Percentiles rank a stretch among this genome's conserved stretches.
These are phyloP conservation scores for Chrysoporthe puriensis DNA, from an alignment of 2,329 filamentous ascomycete species.

Conservation along the genomic window DNA sequence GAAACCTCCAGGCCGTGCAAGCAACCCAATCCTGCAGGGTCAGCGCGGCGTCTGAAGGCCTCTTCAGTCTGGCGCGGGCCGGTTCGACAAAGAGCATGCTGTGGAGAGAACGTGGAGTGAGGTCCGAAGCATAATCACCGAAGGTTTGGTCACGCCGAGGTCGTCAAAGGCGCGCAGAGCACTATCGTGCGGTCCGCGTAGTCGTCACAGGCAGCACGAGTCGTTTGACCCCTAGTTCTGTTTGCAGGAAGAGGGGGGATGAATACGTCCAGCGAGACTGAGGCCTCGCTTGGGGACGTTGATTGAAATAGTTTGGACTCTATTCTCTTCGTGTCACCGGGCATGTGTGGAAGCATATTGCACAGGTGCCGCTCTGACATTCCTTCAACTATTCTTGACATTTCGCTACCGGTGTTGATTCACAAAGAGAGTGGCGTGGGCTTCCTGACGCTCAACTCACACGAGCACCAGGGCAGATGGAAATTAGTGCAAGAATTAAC, in stretches of 20 bases:
- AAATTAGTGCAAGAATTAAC: constrained; percentile 5
- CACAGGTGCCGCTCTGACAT: constrained; percentile 5
- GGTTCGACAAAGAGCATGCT: background rate
- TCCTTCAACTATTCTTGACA: constrained; percentile 8
- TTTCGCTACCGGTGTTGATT: background rate
- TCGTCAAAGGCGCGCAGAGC: background rate
- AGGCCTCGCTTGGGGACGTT: background rate
- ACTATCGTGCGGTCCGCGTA: background rate
- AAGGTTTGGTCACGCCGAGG: background rate
- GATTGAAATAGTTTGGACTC: background rate
- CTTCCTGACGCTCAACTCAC: background rate
- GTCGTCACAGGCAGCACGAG: background rate
- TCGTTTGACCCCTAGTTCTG: background rate
- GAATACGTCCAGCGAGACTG: background rate
- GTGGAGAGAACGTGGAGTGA: background rate
- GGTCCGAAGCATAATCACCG: background rate
- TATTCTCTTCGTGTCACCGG: background rate
- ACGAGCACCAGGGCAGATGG: background rate
- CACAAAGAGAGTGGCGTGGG: background rate
- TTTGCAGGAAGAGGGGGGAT: background rate
- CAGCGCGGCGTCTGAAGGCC: background rate
- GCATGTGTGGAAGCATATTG: background rate
- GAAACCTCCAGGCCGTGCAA: background rate
- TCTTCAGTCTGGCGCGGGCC: background rate
- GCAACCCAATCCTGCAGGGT: background rate